Evolutionary conservation across 805 yeast genomes (phyloP).

Genomic region (Cyberlindnera xishuangbannaensis): DNA sequence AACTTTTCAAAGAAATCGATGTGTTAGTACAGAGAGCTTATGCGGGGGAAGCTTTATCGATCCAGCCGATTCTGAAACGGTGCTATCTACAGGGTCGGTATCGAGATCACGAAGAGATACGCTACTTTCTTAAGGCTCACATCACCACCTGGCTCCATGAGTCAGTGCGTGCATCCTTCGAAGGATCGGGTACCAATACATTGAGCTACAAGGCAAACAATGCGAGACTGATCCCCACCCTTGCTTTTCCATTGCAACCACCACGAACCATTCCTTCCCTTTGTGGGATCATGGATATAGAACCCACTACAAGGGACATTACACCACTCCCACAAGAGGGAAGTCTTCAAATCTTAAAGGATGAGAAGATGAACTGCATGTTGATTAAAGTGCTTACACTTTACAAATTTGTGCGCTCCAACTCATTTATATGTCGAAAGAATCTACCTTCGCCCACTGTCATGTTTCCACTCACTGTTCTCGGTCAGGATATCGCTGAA

Average conservation of each 20-base stretch:
- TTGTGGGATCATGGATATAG: conserved; percentile 2
- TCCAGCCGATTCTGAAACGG: conserved; percentile 14
- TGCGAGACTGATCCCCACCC: conserved; percentile 1
- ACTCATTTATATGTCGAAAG: conserved; percentile 14
- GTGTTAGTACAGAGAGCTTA: conserved; percentile 3
- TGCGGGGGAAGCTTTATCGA: conserved; percentile 2
- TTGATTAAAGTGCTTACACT: conserved; percentile 18
- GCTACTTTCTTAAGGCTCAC: conserved; percentile 18
- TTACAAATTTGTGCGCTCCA: conserved; percentile 12
- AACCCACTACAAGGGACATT: background rate
- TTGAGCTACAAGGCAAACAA: conserved; percentile 8
- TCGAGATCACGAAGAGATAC: conserved; percentile 15
- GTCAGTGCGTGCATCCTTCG: conserved; percentile 6
- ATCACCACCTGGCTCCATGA: conserved; percentile 22
- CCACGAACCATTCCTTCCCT: conserved; percentile 11
- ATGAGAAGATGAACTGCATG: conserved; percentile 12
- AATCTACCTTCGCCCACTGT: conserved; percentile 15
- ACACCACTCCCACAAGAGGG: conserved; percentile 6
- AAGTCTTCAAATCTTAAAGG: conserved; percentile 2
- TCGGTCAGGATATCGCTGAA: conserved; percentile 20
- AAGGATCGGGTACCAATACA: conserved; percentile 8
- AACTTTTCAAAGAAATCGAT: conserved; percentile 6
- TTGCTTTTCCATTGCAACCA: conserved; percentile 12
- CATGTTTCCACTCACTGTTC: conserved; percentile 14
- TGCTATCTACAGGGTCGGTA: conserved; percentile 18